A percentile compares a stretch with the other conserved stretches of the same genome.
Evolutionary conservation across 768 basidiomycete species (phyloP).

Genomic region (Pulveroboletus frians): DNA sequence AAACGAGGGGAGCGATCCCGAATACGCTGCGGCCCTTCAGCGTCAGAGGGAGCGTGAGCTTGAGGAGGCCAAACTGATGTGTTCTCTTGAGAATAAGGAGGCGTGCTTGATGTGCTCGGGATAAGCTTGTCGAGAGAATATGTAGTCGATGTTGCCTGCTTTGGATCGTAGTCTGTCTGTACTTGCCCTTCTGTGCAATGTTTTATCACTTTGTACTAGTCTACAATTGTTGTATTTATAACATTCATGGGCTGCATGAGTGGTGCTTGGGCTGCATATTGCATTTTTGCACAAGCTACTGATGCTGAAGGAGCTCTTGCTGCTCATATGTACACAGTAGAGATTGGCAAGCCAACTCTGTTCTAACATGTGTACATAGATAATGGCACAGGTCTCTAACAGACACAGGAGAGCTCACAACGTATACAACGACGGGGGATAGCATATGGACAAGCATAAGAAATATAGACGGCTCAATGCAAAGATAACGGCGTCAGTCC

Average conservation of each 20-base stretch:
- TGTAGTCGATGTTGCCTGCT: background rate
- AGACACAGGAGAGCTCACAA: background rate
- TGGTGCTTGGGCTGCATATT: no score
- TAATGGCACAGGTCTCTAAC: background rate
- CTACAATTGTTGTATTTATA: constrained; percentile 18
- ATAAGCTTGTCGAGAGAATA: constrained; percentile 29
- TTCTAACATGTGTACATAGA: constrained; percentile 2
- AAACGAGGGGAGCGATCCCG: constrained; percentile 48
- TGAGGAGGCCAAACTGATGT: constrained; percentile 76
- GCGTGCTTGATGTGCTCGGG: constrained; percentile 91
- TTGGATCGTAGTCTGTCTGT: constrained; percentile 6
- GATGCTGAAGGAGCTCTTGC: no score
- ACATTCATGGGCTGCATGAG: background rate
- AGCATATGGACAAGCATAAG: constrained; percentile 2
- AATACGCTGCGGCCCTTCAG: constrained; percentile 74
- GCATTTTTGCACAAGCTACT: no score
- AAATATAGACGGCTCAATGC: background rate
- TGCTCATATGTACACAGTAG: no score
- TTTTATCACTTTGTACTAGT: constrained; percentile 9
- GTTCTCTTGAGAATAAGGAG: constrained; percentile 91
- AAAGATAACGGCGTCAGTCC: background rate
- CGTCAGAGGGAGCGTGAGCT: constrained; percentile 67
- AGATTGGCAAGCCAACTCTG: background rate
- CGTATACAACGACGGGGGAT: constrained; percentile 2
- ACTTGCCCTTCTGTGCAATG: background rate